These are phyloP conservation scores for Mucor velutinosus DNA, from an alignment of 371 early-diverging fungal genomes.

Conservation along the genomic window DNA sequence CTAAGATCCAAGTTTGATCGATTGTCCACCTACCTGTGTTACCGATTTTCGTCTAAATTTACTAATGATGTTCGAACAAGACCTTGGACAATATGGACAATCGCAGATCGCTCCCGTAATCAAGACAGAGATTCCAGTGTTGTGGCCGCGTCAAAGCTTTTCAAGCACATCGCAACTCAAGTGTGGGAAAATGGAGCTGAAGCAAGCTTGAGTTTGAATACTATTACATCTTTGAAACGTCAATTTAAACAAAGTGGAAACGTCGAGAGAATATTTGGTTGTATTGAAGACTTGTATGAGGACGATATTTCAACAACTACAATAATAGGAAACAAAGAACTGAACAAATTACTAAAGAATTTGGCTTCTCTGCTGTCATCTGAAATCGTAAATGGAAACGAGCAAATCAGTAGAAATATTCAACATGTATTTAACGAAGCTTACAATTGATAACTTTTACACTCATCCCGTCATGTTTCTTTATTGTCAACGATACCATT, in stretches of 20 bases:
- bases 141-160: constrained; percentile 10
- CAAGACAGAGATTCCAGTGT: constrained; percentile 12
- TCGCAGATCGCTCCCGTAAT: constrained; percentile 10
- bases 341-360: constrained; percentile 4
- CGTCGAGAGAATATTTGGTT: neutral
- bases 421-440: constrained; percentile 8
- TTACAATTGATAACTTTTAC: no score
- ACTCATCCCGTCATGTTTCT: no score
- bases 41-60: constrained; percentile 12
- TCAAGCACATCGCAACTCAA: constrained; percentile 15
- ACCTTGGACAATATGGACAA: constrained; percentile 16
- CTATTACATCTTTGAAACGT: constrained; percentile 8
- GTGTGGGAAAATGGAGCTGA: constrained; percentile 14
- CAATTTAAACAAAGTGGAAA: constrained; percentile 16
- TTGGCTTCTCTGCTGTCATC: constrained; percentile 6
- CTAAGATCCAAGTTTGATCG: constrained; percentile 14
- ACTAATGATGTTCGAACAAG: constrained; percentile 15
- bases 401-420: constrained; percentile 7
- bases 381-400: constrained; percentile 8
- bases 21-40: constrained; percentile 15
- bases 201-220: constrained; percentile 12
- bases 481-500: no score
- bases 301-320: constrained; percentile 8
- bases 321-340: constrained; percentile 9
- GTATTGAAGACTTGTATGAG: constrained; percentile 20